Evolutionary conservation across 208 protist species (phyloP), one percentile per base, ranked within the genome.

Genomic region (Phytomonas sp.): DNA sequence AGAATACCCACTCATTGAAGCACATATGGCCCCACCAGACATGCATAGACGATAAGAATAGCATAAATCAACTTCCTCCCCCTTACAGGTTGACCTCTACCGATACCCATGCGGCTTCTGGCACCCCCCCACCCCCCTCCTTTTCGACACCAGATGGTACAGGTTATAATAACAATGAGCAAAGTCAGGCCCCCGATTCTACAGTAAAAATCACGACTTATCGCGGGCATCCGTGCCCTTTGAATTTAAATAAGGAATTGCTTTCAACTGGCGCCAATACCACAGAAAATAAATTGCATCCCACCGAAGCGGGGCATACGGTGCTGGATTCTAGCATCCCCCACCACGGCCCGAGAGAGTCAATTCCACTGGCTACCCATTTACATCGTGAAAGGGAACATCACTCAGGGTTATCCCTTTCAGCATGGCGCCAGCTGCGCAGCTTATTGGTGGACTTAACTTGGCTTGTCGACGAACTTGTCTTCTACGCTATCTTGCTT

Each of bases 391-490:
- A 4, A 49, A 49, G 60, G 65, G 31, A 66, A 33, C 71, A 66
- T n/a, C 49, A 40, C 42, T 32, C 60, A 32, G 29, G 11, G 4
- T 29, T 40, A 40, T 31, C 66, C 3, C 60, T 6, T 4, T 49
- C 26, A 6, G 40, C 59, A 19, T 69, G 77, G 68, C 33, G 59
- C 52, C 65, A 29, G n/a, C 76, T 95, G 63, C 79, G 79, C 12
- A 69, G 72, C 14, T 72, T 95, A 12, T 75, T 93, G 16, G 77
- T 93, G 0, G 90, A 95, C 64, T 67, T 95, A 37, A 89, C 78
- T 32, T 95, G 87, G 84, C 75, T 95, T 8, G 84, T 89, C 56
- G 90, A 95, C 49, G 90, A 95, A 52, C 79, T 95, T 30, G 67
- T 95, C 34, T 86, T 84, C 64, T 89, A 85, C 73, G 78, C 80